Evolutionary conservation across 202 grass and related monocot species (phyloP).

Genomic region (Hordeum pubiflorum): DNA sequence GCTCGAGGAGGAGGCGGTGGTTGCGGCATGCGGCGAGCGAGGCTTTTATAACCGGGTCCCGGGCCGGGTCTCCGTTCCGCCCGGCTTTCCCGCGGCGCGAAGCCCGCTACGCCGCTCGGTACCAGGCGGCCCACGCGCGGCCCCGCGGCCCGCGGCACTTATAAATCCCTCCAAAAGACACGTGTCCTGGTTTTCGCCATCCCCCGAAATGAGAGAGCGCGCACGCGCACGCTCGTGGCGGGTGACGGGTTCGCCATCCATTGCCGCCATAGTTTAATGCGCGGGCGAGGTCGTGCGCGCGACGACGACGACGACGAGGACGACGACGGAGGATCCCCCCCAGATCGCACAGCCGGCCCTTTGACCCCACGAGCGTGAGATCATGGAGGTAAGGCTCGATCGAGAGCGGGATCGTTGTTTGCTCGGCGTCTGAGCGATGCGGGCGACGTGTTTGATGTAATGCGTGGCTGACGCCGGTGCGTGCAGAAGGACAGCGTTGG

Average conservation of each 20-base stretch:
- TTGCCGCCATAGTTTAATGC: slow-evolving; percentile 11
- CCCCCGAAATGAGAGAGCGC: not conserved
- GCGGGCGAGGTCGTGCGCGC: slow-evolving; percentile 3
- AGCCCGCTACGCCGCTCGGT: not conserved
- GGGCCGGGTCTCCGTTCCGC: too few species aligned
- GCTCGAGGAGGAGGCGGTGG: not conserved
- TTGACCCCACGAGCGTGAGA: slow-evolving; percentile 9
- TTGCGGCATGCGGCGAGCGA: not conserved
- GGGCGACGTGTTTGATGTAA: not conserved
- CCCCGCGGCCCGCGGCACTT: not conserved
- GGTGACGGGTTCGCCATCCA: not conserved
- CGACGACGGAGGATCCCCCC: not conserved
- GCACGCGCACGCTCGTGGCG: not conserved
- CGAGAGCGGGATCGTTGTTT: not conserved
- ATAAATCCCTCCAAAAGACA: not conserved
- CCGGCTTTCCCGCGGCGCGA: not conserved
- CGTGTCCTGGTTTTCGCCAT: not conserved
- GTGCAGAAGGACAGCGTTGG: slow-evolving; percentile 21
- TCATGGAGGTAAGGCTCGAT: slow-evolving; percentile 31
- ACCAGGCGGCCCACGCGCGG: not conserved
- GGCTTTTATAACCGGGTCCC: not conserved
- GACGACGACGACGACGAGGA: not conserved
- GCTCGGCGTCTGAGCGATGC: not conserved
- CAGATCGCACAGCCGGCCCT: not conserved
- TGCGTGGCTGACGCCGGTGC: not conserved